These are phyloP conservation scores for Bryoerythrophyllum caledonicum DNA, from an alignment of 225 moss, liverwort and hornwort species.

Conservation along the genomic window DNA sequence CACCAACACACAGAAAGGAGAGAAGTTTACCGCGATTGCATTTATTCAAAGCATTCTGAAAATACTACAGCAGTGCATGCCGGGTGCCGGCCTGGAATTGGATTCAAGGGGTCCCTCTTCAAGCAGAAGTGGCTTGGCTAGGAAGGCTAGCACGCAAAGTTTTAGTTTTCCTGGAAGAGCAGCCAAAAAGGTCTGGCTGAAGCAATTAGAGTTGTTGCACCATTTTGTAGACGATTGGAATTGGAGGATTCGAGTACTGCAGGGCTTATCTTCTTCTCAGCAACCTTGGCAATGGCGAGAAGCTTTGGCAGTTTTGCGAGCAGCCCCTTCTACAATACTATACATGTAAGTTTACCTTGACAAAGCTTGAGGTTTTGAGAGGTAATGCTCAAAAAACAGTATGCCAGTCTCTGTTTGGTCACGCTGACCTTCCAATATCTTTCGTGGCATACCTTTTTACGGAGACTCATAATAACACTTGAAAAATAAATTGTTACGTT, in stretches of 20 bases:
- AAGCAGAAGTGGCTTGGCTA: constrained; percentile 49
- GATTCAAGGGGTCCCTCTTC: constrained; percentile 55
- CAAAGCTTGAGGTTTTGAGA: constrained; percentile 15
- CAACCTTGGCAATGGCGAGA: constrained; percentile 93
- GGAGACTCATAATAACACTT: neutral
- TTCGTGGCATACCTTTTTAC: neutral
- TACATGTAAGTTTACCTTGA: constrained; percentile 67
- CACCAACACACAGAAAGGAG: constrained; percentile 34
- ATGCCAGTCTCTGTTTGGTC: neutral
- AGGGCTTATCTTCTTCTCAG: constrained; percentile 72
- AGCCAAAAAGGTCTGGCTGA: constrained; percentile 73
- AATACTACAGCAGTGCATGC: constrained; percentile 74
- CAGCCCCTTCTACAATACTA: constrained; percentile 86
- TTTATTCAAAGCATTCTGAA: constrained; percentile 65
- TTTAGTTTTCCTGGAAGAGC: constrained; percentile 65
- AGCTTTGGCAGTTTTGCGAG: constrained; percentile 76
- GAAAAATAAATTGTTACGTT: neutral
- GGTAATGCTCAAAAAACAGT: neutral
- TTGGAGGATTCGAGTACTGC: constrained; percentile 87
- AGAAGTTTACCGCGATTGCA: constrained; percentile 56
- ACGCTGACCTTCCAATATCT: neutral
- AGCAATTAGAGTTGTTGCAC: constrained; percentile 56
- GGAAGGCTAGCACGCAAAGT: constrained; percentile 40
- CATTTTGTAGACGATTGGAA: constrained; percentile 91
- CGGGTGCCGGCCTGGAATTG: constrained; percentile 55